A percentile compares a stretch with the other conserved stretches of the same genome.
Evolutionary conservation across 1,284 basidiomycete species (phyloP).

Genomic region (Leccinum subfulvum): DNA sequence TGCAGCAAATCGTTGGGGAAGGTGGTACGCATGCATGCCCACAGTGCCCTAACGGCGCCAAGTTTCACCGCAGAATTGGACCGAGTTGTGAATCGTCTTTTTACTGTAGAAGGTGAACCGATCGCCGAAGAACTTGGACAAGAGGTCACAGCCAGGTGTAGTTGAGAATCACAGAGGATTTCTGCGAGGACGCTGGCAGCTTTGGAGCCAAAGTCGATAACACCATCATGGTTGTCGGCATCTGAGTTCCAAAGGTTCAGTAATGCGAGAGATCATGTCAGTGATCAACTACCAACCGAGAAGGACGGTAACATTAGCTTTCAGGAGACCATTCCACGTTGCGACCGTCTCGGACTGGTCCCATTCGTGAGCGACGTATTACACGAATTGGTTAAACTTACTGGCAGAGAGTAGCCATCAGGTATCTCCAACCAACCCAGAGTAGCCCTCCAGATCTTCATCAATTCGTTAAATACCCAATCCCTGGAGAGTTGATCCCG

Average conservation of each 20-base stretch:
- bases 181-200: constrained; percentile 45
- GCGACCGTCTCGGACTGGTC: constrained; percentile 38
- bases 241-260: constrained; percentile 27
- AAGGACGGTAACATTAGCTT: constrained; percentile 35
- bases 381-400: constrained; percentile 31
- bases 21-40: constrained; percentile 43
- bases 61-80: constrained; percentile 50
- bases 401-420: constrained; percentile 39
- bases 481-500: constrained; percentile 53
- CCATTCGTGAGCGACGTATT: constrained; percentile 12
- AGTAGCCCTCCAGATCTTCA: constrained; percentile 56
- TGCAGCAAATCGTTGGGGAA: constrained; percentile 44
- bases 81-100: constrained; percentile 16
- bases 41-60: constrained; percentile 52
- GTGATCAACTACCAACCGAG: constrained; percentile 31
- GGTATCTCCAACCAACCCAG: constrained; percentile 43
- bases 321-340: constrained; percentile 44
- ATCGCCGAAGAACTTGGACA: constrained; percentile 15
- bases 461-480: constrained; percentile 53
- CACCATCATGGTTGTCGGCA: constrained; percentile 31
- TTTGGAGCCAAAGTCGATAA: constrained; percentile 41
- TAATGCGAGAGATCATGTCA: neutral
- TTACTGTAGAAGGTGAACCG: constrained; percentile 5
- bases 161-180: constrained; percentile 51
- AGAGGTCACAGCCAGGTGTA: constrained; percentile 44